These are phyloP conservation scores for Pichia sp. DNA, from an alignment of 1,139 yeast genomes.

Conservation along the genomic window DNA sequence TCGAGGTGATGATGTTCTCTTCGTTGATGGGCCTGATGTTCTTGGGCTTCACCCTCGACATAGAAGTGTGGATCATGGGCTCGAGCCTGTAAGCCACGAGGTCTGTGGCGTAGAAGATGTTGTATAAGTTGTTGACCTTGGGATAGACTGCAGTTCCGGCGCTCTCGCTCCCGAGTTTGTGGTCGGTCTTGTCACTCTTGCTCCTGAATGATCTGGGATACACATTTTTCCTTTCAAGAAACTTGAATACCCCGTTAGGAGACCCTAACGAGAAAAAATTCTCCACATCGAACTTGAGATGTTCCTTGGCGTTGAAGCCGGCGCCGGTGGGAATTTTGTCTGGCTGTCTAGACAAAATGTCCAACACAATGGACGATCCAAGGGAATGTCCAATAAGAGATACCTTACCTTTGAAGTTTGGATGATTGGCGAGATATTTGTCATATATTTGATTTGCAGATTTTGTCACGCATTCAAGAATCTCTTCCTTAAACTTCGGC, in stretches of 20 bases:
- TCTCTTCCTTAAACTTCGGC: constrained; percentile 60
- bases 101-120: constrained; percentile 82
- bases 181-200: neutral
- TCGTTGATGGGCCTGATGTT: constrained; percentile 42
- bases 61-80: constrained; percentile 60
- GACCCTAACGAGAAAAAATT: constrained; percentile 82
- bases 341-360: constrained; percentile 62
- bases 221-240: constrained; percentile 57
- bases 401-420: constrained; percentile 71
- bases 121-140: constrained; percentile 59
- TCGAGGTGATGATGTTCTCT: constrained; percentile 45
- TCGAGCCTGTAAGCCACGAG: constrained; percentile 86
- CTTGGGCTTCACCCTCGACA: constrained; percentile 57
- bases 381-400: constrained; percentile 87
- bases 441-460: constrained; percentile 70
- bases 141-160: constrained; percentile 35
- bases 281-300: constrained; percentile 64
- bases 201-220: constrained; percentile 36
- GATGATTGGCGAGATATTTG: constrained; percentile 58
- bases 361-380: constrained; percentile 84
- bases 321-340: constrained; percentile 28
- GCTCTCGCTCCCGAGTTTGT: constrained; percentile 3
- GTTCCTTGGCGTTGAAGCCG: constrained; percentile 29
- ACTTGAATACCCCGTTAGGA: constrained; percentile 82
- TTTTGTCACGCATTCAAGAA: constrained; percentile 58